Conservation (phyloP, 148 eudicot species). For the Drosera capensis region DNA sequence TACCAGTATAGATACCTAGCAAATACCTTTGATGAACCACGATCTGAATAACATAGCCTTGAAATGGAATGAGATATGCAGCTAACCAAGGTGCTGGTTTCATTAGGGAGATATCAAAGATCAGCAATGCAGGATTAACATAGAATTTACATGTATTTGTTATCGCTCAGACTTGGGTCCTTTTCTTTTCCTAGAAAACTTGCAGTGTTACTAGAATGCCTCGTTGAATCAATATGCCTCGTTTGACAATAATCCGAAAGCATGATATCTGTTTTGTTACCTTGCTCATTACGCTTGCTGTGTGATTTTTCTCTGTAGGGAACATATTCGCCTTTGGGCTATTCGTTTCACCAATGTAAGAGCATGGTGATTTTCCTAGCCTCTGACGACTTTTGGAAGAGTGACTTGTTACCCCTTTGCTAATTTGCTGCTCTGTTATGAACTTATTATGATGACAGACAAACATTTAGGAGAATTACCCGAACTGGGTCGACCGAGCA, state of each 20-base stretch:
- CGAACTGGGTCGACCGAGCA: constrained; percentile 46
- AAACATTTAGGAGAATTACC: constrained; percentile 56
- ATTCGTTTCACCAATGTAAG: constrained; percentile 77
- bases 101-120: no score
- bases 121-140: no score
- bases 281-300: not conserved
- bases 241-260: not conserved
- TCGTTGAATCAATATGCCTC: no score
- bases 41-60: constrained; percentile 27
- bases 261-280: not conserved
- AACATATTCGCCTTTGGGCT: constrained; percentile 71
- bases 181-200: no score
- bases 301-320: constrained; percentile 26
- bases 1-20: not conserved
- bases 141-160: no score
- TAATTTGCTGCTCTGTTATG: constrained; percentile 1
- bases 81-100: no score
- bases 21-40: constrained; percentile 65
- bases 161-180: no score
- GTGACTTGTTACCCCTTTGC: not conserved
- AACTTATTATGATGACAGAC: constrained; percentile 17
- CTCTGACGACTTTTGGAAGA: not conserved
- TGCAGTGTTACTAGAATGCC: no score
- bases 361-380: not conserved
- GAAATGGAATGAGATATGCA: no score